These are phyloP conservation scores for Thermothielavioides terrestris DNA, from an alignment of 495 filamentous ascomycete species.

Conservation along the genomic window DNA sequence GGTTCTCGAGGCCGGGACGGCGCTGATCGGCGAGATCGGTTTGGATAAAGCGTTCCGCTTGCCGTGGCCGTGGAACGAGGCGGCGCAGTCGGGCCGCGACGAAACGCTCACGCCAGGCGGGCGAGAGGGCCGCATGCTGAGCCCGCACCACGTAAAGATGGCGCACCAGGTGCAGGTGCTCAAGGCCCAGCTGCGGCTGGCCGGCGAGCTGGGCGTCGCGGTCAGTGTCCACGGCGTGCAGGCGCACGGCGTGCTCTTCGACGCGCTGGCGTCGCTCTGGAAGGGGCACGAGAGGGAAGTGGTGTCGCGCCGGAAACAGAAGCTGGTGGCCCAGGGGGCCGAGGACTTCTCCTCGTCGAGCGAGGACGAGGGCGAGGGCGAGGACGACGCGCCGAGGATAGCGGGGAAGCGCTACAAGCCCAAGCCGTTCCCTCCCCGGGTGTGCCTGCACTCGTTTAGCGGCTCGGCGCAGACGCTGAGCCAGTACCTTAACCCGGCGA, in stretches of 20 bases:
- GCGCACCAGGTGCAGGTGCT: constrained; percentile 70
- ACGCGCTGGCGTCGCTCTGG: constrained; percentile 68
- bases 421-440: constrained; percentile 72
- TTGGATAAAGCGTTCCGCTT: constrained; percentile 80
- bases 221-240: constrained; percentile 90
- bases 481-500: constrained; percentile 65
- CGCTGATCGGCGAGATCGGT: constrained; percentile 83
- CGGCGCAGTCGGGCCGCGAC: constrained; percentile 25
- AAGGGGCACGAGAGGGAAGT: constrained; percentile 68
- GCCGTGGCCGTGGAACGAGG: constrained; percentile 50
- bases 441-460: constrained; percentile 91
- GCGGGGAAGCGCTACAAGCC: constrained; percentile 14
- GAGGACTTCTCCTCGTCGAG: constrained; percentile 40
- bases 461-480: constrained; percentile 66
- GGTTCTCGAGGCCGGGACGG: constrained; percentile 53
- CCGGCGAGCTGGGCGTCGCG: constrained; percentile 68
- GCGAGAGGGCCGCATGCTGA: constrained; percentile 67
- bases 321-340: constrained; percentile 32
- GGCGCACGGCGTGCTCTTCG: constrained; percentile 74
- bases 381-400: constrained; percentile 11
- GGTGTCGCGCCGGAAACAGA: constrained; percentile 53
- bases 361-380: constrained; percentile 28
- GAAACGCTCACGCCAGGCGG: constrained; percentile 64
- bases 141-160: constrained; percentile 64
- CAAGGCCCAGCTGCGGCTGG: constrained; percentile 74